phyloP scores from a whole-genome alignment of 2,329 filamentous ascomycete species.

The Zasmidium angulare region DNA sequence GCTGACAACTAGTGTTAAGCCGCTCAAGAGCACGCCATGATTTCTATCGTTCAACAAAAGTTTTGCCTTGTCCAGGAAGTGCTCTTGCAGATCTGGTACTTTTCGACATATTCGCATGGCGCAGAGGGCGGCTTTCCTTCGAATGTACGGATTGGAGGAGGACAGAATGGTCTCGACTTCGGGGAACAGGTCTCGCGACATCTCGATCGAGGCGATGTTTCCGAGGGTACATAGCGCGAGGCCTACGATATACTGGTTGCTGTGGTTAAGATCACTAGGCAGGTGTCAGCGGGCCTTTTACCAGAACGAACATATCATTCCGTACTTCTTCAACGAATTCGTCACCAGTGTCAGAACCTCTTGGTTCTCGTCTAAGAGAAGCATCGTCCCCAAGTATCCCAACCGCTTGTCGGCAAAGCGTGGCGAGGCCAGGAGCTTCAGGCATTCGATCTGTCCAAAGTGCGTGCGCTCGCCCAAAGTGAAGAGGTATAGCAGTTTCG shows the following conservation, averaged over 20 bases:
- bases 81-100: slow-evolving; percentile 93
- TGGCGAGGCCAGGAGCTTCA: slow-evolving; percentile 94
- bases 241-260: slow-evolving; percentile 97
- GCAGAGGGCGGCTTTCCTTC: slow-evolving; percentile 95
- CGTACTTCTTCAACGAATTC: slow-evolving; percentile 94
- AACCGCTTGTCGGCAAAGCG: slow-evolving; percentile 97
- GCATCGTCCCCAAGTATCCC: slow-evolving; percentile 92
- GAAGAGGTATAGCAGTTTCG: slow-evolving; percentile 96
- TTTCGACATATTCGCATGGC: slow-evolving; percentile 99
- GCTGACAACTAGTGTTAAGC: slow-evolving; percentile 84
- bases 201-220: slow-evolving; percentile 96
- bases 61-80: slow-evolving; percentile 93
- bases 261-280: slow-evolving; percentile 87
- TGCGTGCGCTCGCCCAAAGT: slow-evolving; percentile 96
- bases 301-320: slow-evolving; percentile 2
- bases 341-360: slow-evolving; percentile 96
- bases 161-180: slow-evolving; percentile 91
- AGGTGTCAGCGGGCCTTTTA: slow-evolving; percentile 17
- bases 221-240: slow-evolving; percentile 93
- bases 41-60: slow-evolving; percentile 87
- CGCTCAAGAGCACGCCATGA: slow-evolving; percentile 91
- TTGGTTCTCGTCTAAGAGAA: slow-evolving; percentile 96
- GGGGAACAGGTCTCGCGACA: slow-evolving; percentile 94
- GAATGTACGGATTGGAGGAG: slow-evolving; percentile 96
- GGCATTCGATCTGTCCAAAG: slow-evolving; percentile 98